Conservation (phyloP, 345 rosid species). For the Combretum micranthum region DNA sequence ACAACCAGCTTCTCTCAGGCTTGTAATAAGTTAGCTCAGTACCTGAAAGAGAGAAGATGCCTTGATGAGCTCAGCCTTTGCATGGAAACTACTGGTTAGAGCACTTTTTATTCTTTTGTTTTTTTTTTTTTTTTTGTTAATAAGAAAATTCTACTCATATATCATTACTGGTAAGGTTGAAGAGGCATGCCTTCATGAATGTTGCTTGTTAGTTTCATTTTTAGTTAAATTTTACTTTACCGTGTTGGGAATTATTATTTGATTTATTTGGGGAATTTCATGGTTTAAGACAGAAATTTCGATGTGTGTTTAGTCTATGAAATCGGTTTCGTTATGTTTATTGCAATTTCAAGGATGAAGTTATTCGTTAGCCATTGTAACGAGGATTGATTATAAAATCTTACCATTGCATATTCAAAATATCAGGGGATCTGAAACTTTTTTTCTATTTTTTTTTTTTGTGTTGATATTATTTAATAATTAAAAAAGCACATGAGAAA, state of each 20-base stretch:
- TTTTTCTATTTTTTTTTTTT: not conserved
- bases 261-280: no score
- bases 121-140: not conserved
- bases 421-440: constrained; percentile 3
- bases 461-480: not conserved
- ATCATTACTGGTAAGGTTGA: no score
- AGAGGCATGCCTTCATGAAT: no score
- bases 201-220: no score
- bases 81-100: constrained; percentile 34
- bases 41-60: constrained; percentile 58
- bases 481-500: no score
- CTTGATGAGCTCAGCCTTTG: constrained; percentile 71
- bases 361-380: constrained; percentile 3
- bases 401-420: not conserved
- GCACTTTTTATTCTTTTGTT: not conserved
- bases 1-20: constrained; percentile 46
- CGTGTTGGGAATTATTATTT: no score
- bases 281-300: no score
- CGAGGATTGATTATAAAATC: not conserved
- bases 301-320: no score
- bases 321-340: no score
- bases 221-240: no score
- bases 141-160: no score
- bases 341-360: no score
- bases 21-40: constrained; percentile 66